phyloP scores from a whole-genome alignment of 2,329 filamentous ascomycete genomes.

The Ophidiomyces ophidiicola region DNA sequence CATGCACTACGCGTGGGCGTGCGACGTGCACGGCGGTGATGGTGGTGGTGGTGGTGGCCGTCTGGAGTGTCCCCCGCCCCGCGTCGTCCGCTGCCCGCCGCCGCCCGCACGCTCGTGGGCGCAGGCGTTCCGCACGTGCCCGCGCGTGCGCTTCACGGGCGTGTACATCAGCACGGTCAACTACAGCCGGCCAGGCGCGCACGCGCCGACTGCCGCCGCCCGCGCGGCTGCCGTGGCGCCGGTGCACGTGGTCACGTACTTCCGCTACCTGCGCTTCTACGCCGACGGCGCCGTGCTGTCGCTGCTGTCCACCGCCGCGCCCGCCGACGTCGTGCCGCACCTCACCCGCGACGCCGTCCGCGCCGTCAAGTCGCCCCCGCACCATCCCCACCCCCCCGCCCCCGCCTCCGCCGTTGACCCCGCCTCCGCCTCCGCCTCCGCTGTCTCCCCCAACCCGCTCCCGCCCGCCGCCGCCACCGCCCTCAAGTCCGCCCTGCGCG shows the following conservation, averaged over 20 bases:
- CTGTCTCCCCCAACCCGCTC: slow-evolving; percentile 23
- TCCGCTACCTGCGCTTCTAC: slow-evolving; percentile 91
- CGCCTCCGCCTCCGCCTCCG: no score
- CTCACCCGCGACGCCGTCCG: slow-evolving; percentile 59
- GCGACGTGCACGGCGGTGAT: slow-evolving; percentile 47
- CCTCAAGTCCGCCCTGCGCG: slow-evolving; percentile 56
- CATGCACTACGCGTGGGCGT: slow-evolving; percentile 72
- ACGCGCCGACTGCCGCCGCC: no score
- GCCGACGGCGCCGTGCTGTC: slow-evolving; percentile 75
- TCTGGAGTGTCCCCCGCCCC: no score
- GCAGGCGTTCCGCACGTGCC: slow-evolving; percentile 66
- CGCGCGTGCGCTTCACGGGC: slow-evolving; percentile 84
- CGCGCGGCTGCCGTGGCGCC: no score
- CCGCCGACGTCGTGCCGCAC: slow-evolving; percentile 74
- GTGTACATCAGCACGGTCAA: slow-evolving; percentile 96
- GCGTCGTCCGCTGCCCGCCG: no score
- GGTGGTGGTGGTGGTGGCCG: no score
- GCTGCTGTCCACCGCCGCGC: slow-evolving; percentile 68
- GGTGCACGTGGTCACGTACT: slow-evolving; percentile 94
- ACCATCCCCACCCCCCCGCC: slow-evolving; percentile 21
- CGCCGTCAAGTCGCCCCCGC: slow-evolving; percentile 22
- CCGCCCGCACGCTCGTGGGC: slow-evolving; percentile 48
- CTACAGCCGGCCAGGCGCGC: slow-evolving; percentile 72
- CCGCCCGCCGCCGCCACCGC: slow-evolving; percentile 38
- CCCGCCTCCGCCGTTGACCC: slow-evolving; percentile 31